Evolutionary conservation across 345 rosid species (phyloP), one percentile per base, ranked within the genome.

Genomic region (Murraya paniculata): DNA sequence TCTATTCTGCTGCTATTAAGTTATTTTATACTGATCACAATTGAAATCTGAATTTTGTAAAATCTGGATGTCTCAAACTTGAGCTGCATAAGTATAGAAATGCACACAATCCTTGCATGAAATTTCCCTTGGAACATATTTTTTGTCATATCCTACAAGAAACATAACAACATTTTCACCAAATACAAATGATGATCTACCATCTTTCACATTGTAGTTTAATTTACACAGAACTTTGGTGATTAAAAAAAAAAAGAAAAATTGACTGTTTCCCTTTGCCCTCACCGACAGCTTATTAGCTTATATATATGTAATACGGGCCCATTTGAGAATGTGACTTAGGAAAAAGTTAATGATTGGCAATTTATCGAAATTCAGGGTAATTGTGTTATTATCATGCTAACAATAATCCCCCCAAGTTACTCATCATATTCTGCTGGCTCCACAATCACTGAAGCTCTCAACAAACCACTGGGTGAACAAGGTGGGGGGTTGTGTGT

Each of bases 381-480:
- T 21, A 10, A 19, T 10, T 27, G 28, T 19, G 72, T 6, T 39
- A 39, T 39, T 14, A 31, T 55, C 28, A 55, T 71, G 22, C 33
- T 55, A 6, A n/a, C n/a, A 38, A 58, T n/a, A 58, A 58, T 24
- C 48, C 31, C 39, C 21, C 11, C 2, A n/a, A 16, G 35, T 64
- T 60, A 7, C 68, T 73, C n/a, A 27, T 73, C 77, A 45, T 11
- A 48, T 28, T 28, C 70, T 30, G 30, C 22, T 30, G 72, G 78
- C 78, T 75, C 78, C 71, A 64, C 78, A 64, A 11, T 64, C 41
- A 64, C 71, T 30, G 58, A 10, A 6, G 38, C 73, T 59, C 24
- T 70, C 36, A 66, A 66, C 38, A 41, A 71, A 19, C 62, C 60
- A 7, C 24, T 9, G 9, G 62, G 45, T 38, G 21, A 36, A 58